Evolutionary conservation across 2,329 filamentous ascomycete genomes (phyloP).

Genomic region (Diplodia mutila): DNA sequence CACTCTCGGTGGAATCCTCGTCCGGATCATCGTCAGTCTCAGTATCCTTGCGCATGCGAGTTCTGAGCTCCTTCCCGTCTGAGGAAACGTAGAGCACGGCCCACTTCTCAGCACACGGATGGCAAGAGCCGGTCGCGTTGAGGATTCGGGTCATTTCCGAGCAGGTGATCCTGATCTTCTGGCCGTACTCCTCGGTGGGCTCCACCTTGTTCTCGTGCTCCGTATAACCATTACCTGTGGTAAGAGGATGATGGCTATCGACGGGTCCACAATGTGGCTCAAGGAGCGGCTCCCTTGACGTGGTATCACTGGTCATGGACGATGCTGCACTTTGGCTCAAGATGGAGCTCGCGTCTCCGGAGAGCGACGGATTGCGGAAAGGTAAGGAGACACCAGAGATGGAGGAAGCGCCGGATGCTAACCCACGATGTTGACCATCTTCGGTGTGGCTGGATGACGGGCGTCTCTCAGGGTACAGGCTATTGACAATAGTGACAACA

Average conservation of each 20-base stretch:
- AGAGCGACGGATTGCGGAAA: slow-evolving; percentile 59
- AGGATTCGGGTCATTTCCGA: slow-evolving; percentile 72
- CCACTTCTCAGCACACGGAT: slow-evolving; percentile 84
- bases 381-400: slow-evolving; percentile 52
- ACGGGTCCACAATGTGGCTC: slow-evolving; percentile 46
- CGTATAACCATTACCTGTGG: neutral
- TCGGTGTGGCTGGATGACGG: slow-evolving; percentile 60
- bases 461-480: slow-evolving; percentile 76
- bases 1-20: slow-evolving; percentile 59
- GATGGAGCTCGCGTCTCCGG: slow-evolving; percentile 67
- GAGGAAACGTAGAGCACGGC: slow-evolving; percentile 77
- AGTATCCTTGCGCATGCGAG: slow-evolving; percentile 72
- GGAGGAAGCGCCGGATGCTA: slow-evolving; percentile 54
- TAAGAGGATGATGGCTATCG: slow-evolving; percentile 8
- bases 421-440: slow-evolving; percentile 50
- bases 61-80: slow-evolving; percentile 70
- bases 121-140: slow-evolving; percentile 69
- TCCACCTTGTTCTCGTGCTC: slow-evolving; percentile 56
- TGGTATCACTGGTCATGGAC: slow-evolving; percentile 73
- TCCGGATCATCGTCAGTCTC: slow-evolving; percentile 67
- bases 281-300: slow-evolving; percentile 65
- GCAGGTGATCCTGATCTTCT: slow-evolving; percentile 66
- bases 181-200: slow-evolving; percentile 47
- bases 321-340: slow-evolving; percentile 70
- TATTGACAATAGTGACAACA: slow-evolving; percentile 77